Conservation (phyloP, 148 eudicot species). For the Oxyria digyna region DNA sequence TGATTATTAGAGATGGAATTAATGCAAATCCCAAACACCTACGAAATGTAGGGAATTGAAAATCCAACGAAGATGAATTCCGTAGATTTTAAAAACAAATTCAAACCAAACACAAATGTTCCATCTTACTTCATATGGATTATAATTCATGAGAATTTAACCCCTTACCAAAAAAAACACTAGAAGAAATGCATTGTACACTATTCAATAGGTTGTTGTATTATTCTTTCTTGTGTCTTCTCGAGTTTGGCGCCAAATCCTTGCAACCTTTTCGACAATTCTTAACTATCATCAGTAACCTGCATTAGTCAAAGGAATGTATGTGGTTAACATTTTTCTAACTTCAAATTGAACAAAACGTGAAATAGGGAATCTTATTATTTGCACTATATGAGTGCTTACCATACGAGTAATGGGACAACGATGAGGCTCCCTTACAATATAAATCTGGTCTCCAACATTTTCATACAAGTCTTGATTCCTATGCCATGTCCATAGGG, state of each 20-base stretch:
- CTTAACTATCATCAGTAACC: neutral
- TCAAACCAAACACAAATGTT: too few species aligned
- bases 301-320: neutral
- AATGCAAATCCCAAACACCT: too few species aligned
- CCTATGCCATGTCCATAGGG: conserved; percentile 89
- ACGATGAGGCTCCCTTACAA: conserved; percentile 68
- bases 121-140: too few species aligned
- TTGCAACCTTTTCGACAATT: neutral
- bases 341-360: neutral
- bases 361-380: too few species aligned
- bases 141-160: too few species aligned
- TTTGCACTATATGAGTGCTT: too few species aligned
- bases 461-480: conserved; percentile 58
- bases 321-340: too few species aligned
- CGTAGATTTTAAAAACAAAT: too few species aligned
- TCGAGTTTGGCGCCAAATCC: neutral
- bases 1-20: too few species aligned
- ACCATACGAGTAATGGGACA: conserved; percentile 16
- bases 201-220: neutral
- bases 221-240: neutral
- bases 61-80: too few species aligned
- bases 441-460: conserved; percentile 79
- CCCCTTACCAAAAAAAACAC: too few species aligned
- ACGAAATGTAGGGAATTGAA: too few species aligned
- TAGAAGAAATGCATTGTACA: neutral